Evolutionary conservation across 225 moss, liverwort and hornwort genomes (phyloP).

Genomic region (Polytrichum commune): DNA sequence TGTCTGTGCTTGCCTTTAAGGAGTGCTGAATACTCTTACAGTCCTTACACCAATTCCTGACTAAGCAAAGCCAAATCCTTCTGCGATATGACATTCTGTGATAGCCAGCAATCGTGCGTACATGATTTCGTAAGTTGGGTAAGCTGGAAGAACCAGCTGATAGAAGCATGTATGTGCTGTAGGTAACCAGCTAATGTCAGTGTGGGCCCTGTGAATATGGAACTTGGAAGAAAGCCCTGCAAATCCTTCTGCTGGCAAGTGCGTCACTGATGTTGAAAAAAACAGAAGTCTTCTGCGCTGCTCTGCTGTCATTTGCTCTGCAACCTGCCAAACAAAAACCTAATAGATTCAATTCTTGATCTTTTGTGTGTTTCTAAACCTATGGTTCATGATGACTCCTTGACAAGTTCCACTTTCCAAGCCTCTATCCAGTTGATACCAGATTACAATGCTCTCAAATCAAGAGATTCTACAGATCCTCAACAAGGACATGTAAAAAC

Average conservation of each 20-base stretch:
- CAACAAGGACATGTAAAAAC: too few species aligned
- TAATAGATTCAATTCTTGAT: too few species aligned
- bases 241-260: conserved; percentile 94
- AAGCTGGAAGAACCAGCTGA: conserved; percentile 87
- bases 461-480: too few species aligned
- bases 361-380: too few species aligned
- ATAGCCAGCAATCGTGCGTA: conserved; percentile 75
- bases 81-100: conserved; percentile 81
- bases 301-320: conserved; percentile 77
- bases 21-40: conserved; percentile 32
- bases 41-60: conserved; percentile 13
- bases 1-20: conserved; percentile 15
- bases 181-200: conserved; percentile 93
- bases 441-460: too few species aligned
- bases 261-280: conserved; percentile 89
- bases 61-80: conserved; percentile 98
- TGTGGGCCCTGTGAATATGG: conserved; percentile 95
- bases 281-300: conserved; percentile 85
- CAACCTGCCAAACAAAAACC: conserved; percentile 44
- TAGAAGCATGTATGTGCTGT: conserved; percentile 98
- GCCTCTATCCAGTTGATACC: too few species aligned
- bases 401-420: too few species aligned
- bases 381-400: too few species aligned
- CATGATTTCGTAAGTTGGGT: conserved; percentile 85
- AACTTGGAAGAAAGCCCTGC: conserved; percentile 91